These are phyloP conservation scores for Sclerotinia subarctica DNA, from an alignment of 2,329 filamentous ascomycete genomes.

Conservation along the genomic window DNA sequence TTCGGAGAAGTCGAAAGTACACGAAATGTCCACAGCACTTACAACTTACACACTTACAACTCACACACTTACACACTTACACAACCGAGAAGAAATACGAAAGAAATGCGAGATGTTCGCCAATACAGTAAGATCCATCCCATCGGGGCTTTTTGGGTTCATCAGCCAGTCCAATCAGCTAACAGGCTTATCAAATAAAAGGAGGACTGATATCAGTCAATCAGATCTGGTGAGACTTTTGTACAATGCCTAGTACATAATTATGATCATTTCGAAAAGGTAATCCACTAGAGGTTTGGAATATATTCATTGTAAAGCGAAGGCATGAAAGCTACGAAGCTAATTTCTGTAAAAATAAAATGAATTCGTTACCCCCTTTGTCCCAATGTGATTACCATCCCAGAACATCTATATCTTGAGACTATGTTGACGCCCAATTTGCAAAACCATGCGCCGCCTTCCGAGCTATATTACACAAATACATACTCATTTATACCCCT, in stretches of 20 bases:
- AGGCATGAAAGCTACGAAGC: not conserved
- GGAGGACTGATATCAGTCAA: not conserved
- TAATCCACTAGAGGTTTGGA: not conserved
- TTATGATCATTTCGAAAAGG: not conserved
- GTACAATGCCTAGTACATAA: not conserved
- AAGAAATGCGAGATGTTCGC: not conserved
- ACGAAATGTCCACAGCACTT: not conserved
- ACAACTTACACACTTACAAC: not conserved
- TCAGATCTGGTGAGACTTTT: not conserved
- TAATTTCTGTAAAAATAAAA: not conserved
- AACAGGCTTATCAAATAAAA: not conserved
- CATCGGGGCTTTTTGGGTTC: not conserved
- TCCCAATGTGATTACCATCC: constrained; percentile 9
- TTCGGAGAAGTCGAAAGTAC: not conserved
- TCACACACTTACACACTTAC: not conserved
- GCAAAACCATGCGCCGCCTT: constrained; percentile 8
- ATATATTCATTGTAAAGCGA: not conserved
- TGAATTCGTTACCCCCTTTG: not conserved
- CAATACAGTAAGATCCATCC: not conserved
- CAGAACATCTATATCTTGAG: constrained; percentile 20
- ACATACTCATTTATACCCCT: constrained; percentile 7
- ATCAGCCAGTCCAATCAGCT: not conserved
- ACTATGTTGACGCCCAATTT: constrained; percentile 17
- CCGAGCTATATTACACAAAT: constrained; percentile 18
- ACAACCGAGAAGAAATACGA: not conserved